phyloP scores from a whole-genome alignment of 257 asterid genomes.

The Eustoma russellianum region DNA sequence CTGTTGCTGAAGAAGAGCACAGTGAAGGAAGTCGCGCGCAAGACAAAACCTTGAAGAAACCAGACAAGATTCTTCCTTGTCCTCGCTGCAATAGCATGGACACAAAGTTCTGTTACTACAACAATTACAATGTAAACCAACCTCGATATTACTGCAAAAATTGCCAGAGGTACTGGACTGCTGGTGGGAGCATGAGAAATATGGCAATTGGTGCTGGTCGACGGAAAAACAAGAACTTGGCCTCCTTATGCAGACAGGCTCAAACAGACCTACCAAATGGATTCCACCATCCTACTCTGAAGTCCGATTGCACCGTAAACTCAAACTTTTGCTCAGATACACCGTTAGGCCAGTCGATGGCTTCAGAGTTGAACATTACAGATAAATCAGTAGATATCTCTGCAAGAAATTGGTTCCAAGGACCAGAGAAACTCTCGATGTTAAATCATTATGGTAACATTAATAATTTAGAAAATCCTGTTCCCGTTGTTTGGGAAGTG shows the following conservation, averaged over 20 bases:
- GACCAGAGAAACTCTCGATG: constrained; percentile 28
- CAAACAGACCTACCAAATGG: constrained; percentile 40
- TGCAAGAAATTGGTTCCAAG: constrained; percentile 32
- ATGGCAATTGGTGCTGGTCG: constrained; percentile 98
- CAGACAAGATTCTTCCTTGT: constrained; percentile 85
- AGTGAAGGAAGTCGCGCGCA: constrained; percentile 39
- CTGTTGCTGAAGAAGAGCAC: constrained; percentile 43
- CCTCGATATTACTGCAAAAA: constrained; percentile 92
- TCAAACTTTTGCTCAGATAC: constrained; percentile 60
- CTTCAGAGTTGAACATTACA: constrained; percentile 41
- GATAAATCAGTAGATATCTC: constrained; percentile 26
- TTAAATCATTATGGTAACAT: constrained; percentile 2
- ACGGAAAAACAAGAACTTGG: constrained; percentile 67
- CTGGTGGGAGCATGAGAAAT: constrained; percentile 97
- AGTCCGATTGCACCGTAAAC: constrained; percentile 37
- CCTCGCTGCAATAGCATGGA: constrained; percentile 99
- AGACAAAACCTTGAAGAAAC: constrained; percentile 68
- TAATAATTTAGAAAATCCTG: constrained; percentile 28
- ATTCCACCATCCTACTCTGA: constrained; percentile 23
- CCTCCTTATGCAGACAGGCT: constrained; percentile 43
- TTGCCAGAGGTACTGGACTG: constrained; percentile 99
- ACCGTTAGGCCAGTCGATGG: constrained; percentile 61
- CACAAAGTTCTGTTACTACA: constrained; percentile 90
- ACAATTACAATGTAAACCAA: constrained; percentile 90
- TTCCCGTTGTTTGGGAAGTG: constrained; percentile 12